A percentile compares a stretch with the other conserved stretches of the same genome.
Evolutionary conservation across 805 yeast species (phyloP).

Genomic region (Teunomyces pallodes): DNA sequence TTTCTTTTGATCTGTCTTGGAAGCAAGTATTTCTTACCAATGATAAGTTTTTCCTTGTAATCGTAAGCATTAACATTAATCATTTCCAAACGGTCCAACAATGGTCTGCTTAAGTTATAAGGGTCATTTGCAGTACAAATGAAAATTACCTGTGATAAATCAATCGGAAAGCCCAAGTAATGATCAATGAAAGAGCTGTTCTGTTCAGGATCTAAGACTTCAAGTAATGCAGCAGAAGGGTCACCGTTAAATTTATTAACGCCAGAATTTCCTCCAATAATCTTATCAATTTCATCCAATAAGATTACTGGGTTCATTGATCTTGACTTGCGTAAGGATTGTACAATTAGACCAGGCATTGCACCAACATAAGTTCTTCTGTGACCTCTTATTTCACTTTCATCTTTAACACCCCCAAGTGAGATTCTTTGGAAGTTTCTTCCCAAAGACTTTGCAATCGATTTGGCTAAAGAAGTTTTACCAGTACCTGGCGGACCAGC

Average conservation of each 20-base stretch:
- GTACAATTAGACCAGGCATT: constrained; percentile 81
- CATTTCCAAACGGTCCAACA: constrained; percentile 81
- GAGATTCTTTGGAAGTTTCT: constrained; percentile 77
- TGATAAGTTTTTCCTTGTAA: constrained; percentile 68
- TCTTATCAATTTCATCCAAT: constrained; percentile 83
- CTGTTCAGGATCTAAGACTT: constrained; percentile 89
- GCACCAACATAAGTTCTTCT: constrained; percentile 90
- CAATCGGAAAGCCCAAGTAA: constrained; percentile 82
- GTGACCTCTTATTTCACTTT: constrained; percentile 87
- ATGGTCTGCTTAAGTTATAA: constrained; percentile 67
- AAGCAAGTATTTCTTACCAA: constrained; percentile 64
- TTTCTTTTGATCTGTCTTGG: constrained; percentile 73
- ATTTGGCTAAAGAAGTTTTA: constrained; percentile 80
- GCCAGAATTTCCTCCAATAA: constrained; percentile 51
- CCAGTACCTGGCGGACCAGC: constrained; percentile 97
- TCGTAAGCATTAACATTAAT: constrained; percentile 79
- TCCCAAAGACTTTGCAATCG: constrained; percentile 71
- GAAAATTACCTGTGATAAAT: constrained; percentile 75
- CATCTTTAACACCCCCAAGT: constrained; percentile 85
- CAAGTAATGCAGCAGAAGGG: constrained; percentile 85
- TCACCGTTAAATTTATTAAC: constrained; percentile 64
- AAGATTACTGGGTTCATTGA: constrained; percentile 81
- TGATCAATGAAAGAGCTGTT: constrained; percentile 75
- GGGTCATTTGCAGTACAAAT: constrained; percentile 85
- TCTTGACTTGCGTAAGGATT: constrained; percentile 71